Percentiles rank a stretch among this genome's conserved stretches.
Evolutionary conservation across 495 filamentous ascomycete species (phyloP).

Genomic region (Margaritispora aquatica): DNA sequence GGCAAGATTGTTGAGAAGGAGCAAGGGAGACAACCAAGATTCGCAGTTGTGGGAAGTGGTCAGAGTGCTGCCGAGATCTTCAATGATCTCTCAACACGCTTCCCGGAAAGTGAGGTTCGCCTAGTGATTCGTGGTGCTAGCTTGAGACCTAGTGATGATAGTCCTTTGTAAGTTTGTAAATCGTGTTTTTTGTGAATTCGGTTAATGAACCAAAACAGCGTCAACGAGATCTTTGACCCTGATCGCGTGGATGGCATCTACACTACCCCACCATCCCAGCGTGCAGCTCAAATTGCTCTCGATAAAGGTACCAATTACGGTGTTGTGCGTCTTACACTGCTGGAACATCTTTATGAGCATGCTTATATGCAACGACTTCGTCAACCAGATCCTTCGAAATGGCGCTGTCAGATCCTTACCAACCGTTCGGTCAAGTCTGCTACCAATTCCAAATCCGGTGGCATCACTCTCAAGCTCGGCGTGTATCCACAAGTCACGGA

Average conservation of each 20-base stretch:
- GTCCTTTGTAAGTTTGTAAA: constrained; percentile 58
- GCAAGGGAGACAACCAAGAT: constrained; percentile 20
- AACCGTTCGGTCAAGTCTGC: constrained; percentile 49
- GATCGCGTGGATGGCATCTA: constrained; percentile 70
- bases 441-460: constrained; percentile 28
- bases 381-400: constrained; percentile 60
- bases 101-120: constrained; percentile 70
- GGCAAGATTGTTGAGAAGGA: constrained; percentile 43
- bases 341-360: constrained; percentile 78
- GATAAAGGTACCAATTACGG: constrained; percentile 87
- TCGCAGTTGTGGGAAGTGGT: constrained; percentile 82
- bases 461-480: constrained; percentile 30
- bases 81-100: constrained; percentile 75
- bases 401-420: constrained; percentile 74
- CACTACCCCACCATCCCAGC: constrained; percentile 51
- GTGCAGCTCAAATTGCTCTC: constrained; percentile 52
- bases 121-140: constrained; percentile 75
- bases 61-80: constrained; percentile 96
- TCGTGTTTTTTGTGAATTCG: constrained; percentile 36
- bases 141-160: constrained; percentile 87
- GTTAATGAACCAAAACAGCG: constrained; percentile 41
- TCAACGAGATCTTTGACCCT: constrained; percentile 96
- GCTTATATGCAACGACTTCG: constrained; percentile 79
- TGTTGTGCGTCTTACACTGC: constrained; percentile 79
- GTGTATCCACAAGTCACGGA: constrained; percentile 10